A percentile compares a stretch with the other conserved stretches of the same genome.
Conservation (phyloP, 2,329 filamentous ascomycete species). For the Raffaelea deltoideospora region DNA sequence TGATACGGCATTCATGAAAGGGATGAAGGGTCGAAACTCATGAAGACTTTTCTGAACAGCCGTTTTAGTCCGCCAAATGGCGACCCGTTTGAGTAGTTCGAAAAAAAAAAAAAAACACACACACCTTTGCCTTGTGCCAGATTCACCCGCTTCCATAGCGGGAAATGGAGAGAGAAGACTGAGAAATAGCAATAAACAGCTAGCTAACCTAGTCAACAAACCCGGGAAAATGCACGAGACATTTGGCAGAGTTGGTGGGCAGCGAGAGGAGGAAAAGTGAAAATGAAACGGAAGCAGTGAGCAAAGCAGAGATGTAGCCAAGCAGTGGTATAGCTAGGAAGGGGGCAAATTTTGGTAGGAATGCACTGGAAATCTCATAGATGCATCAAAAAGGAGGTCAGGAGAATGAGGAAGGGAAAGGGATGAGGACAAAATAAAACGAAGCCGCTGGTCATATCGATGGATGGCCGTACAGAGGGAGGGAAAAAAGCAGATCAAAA, state of each 20-base stretch:
- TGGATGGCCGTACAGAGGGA: too few relatives aligned
- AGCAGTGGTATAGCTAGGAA: neutral
- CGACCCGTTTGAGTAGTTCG: too few relatives aligned
- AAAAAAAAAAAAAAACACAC: constrained; percentile 7
- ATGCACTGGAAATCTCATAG: neutral
- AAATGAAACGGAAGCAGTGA: neutral
- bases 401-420: neutral
- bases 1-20: too few relatives aligned
- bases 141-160: constrained; percentile 25
- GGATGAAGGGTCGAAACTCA: neutral
- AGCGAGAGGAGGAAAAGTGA: neutral
- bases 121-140: constrained; percentile 23
- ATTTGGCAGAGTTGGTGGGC: neutral
- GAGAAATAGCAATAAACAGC: neutral
- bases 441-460: too few relatives aligned
- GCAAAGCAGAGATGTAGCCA: neutral
- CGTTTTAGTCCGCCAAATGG: too few relatives aligned
- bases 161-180: constrained; percentile 4
- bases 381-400: neutral
- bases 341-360: neutral
- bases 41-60: constrained; percentile 3
- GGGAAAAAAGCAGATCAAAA: neutral
- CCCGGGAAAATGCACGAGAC: neutral
- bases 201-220: too few relatives aligned
- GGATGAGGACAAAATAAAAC: too few relatives aligned